These are phyloP conservation scores for Leishmania martiniquensis DNA, from an alignment of 208 protist species.

Conservation along the genomic window DNA sequence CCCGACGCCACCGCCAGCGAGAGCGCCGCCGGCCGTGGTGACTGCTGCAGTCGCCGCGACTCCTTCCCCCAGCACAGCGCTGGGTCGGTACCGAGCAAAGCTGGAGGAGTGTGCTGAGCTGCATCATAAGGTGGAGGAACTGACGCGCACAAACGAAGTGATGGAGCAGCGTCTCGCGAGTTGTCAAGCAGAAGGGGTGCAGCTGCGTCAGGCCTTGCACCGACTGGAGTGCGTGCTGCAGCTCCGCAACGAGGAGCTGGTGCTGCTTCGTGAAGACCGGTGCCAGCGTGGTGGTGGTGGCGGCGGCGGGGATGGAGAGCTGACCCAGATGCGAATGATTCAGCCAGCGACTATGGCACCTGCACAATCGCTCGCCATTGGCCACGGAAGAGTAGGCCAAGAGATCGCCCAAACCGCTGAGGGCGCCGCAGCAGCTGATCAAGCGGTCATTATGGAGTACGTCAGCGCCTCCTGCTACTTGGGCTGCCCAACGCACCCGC, in stretches of 20 bases:
- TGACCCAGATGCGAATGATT: neutral
- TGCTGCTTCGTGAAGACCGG: neutral
- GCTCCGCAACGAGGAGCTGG: neutral
- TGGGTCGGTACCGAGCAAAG: slow-evolving; percentile 24
- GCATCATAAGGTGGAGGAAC: slow-evolving; percentile 12
- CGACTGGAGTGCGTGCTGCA: slow-evolving; percentile 12
- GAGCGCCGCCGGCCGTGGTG: neutral
- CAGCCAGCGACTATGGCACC: neutral
- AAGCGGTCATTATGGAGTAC: slow-evolving; percentile 9
- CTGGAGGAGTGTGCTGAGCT: slow-evolving; percentile 29
- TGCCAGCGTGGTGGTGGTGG: slow-evolving; percentile 6
- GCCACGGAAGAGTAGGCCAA: neutral
- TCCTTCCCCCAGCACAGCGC: neutral
- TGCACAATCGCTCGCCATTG: neutral
- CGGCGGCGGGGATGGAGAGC: neutral
- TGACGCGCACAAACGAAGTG: slow-evolving; percentile 1
- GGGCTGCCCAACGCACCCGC: slow-evolving; percentile 12
- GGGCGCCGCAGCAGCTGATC: neutral
- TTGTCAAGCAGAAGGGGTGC: slow-evolving; percentile 3
- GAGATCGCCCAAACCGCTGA: neutral
- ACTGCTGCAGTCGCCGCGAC: neutral
- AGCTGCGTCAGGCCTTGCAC: slow-evolving; percentile 12
- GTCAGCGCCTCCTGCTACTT: slow-evolving; percentile 11
- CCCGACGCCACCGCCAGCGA: neutral
- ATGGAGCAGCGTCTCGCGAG: slow-evolving; percentile 8